Conservation (phyloP, 164 flowering plant species). For the Liriodendron chinense region DNA sequence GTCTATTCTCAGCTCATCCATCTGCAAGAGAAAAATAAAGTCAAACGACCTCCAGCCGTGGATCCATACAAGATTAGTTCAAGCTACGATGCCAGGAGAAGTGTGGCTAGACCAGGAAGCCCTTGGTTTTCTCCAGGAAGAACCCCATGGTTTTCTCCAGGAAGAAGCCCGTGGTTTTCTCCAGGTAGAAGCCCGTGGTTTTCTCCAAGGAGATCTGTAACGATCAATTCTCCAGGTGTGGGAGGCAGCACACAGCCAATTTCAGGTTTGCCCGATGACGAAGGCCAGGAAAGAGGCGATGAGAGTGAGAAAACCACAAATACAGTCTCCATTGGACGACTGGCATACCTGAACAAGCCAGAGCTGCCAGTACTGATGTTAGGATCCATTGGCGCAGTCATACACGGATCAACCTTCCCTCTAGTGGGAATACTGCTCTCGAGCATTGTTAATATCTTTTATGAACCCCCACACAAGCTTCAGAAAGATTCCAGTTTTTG, state of each 20-base stretch:
- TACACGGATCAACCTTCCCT: slow-evolving; percentile 52
- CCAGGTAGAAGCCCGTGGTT: not conserved
- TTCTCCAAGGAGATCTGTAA: slow-evolving; percentile 29
- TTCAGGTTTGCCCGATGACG: slow-evolving; percentile 10
- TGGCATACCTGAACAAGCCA: slow-evolving; percentile 55
- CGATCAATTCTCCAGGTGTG: slow-evolving; percentile 31
- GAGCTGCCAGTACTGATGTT: slow-evolving; percentile 47
- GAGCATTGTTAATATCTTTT: slow-evolving; percentile 44
- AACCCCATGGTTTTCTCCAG: slow-evolving; percentile 6
- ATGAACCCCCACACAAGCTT: slow-evolving; percentile 36
- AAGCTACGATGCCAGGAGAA: not conserved
- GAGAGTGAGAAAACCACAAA: not conserved
- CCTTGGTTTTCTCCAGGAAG: too few species aligned
- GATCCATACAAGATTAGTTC: not conserved
- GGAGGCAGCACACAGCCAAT: slow-evolving; percentile 24
- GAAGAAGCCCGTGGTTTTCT: slow-evolving; percentile 19
- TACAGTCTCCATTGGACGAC: slow-evolving; percentile 31
- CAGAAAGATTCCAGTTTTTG: slow-evolving; percentile 44
- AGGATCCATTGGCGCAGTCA: slow-evolving; percentile 44
- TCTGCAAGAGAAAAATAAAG: slow-evolving; percentile 5
- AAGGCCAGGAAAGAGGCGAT: not conserved
- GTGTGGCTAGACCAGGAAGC: slow-evolving; percentile 20
- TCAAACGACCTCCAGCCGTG: not conserved
- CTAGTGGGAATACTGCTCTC: slow-evolving; percentile 52
- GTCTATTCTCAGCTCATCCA: slow-evolving; percentile 14